A percentile compares a stretch with the other conserved stretches of the same genome.
Conservation (phyloP, 106 monocot genomes). For the Narthecium ossifragum region DNA sequence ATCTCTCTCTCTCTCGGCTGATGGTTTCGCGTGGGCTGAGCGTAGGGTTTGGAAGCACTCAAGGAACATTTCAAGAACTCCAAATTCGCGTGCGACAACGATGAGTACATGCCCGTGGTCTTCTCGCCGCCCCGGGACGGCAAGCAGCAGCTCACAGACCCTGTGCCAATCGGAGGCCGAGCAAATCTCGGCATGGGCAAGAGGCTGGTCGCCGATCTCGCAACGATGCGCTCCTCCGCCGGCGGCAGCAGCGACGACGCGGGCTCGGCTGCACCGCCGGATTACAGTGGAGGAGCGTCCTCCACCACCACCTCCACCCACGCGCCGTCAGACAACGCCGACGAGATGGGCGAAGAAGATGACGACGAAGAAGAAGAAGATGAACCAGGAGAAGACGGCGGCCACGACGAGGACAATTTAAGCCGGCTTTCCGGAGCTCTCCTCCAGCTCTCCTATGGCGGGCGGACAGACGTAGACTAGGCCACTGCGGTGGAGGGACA, state of each 20-base stretch:
- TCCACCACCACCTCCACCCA: conserved; percentile 23
- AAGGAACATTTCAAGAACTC: conserved; percentile 96
- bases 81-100: conserved; percentile 90
- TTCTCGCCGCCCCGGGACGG: conserved; percentile 91
- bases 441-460: conserved; percentile 5
- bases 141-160: conserved; percentile 55
- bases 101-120: conserved; percentile 96
- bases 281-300: conserved; percentile 3
- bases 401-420: neutral
- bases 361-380: neutral
- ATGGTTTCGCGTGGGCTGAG: too few relatives aligned
- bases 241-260: too few relatives aligned
- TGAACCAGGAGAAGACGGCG: neutral
- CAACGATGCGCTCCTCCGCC: neutral
- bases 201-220: neutral
- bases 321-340: conserved; percentile 23
- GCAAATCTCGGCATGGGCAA: neutral
- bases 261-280: neutral
- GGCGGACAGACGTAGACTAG: too few relatives aligned
- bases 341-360: conserved; percentile 6
- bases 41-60: conserved; percentile 90
- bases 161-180: conserved; percentile 55
- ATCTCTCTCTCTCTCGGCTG: neutral
- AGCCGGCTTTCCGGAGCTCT: conserved; percentile 8
- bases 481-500: neutral